Conservation (phyloP, 2,329 filamentous ascomycete genomes). For the Pseudocercospora macadamiae region DNA sequence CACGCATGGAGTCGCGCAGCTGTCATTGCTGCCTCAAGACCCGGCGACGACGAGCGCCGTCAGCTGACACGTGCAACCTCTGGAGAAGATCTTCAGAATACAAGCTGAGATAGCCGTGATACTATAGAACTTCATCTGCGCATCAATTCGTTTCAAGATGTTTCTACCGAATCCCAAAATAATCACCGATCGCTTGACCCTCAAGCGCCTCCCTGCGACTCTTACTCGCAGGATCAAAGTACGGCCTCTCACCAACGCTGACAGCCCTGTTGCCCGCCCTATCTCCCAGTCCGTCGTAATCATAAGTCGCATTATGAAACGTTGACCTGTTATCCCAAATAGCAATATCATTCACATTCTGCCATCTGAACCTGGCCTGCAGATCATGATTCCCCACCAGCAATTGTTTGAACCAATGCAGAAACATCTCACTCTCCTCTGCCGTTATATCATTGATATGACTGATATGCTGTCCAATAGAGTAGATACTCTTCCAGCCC, state of each 20-base stretch:
- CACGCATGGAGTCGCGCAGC: background rate
- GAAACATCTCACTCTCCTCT: conserved; percentile 28
- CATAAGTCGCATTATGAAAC: conserved; percentile 65
- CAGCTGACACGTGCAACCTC: too few relatives aligned
- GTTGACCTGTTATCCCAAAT: conserved; percentile 68
- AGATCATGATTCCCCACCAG: conserved; percentile 55
- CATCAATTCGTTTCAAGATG: too few relatives aligned
- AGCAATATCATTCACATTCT: conserved; percentile 52
- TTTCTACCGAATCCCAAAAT: background rate
- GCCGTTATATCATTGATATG: conserved; percentile 57
- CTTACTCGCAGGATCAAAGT: conserved; percentile 55
- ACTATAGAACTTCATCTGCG: too few relatives aligned
- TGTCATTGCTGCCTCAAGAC: too few relatives aligned
- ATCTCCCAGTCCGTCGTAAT: conserved; percentile 59
- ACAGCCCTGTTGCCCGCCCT: conserved; percentile 58
- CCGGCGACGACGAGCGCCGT: too few relatives aligned
- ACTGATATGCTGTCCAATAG: conserved; percentile 61
- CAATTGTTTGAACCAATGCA: conserved; percentile 33
- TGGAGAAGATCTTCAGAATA: too few relatives aligned
- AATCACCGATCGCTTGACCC: background rate
- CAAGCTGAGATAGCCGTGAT: too few relatives aligned
- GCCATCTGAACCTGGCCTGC: conserved; percentile 54
- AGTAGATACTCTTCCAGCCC: conserved; percentile 64
- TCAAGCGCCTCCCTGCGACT: conserved; percentile 32
- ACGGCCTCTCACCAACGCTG: conserved; percentile 60